Conservation (phyloP, 192 early-diverging fungal species). For the Linnemannia hyalina region DNA sequence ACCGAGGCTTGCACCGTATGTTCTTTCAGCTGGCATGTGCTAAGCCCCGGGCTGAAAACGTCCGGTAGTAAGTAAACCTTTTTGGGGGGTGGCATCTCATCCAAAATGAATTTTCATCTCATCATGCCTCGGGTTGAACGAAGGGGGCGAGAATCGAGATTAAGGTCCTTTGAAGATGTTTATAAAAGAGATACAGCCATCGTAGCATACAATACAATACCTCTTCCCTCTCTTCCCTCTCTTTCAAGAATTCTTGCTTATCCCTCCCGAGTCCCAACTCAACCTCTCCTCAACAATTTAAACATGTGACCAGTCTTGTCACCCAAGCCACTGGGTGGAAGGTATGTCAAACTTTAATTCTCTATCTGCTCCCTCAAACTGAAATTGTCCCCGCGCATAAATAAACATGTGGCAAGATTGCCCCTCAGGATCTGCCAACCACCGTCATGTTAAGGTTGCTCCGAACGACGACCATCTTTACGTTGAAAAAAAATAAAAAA, state of each 20-base stretch:
- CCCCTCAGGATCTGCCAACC: neutral
- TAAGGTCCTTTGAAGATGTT: neutral
- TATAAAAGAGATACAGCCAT: neutral
- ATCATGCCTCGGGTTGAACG: neutral
- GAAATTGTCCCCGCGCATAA: neutral
- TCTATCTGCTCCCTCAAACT: constrained; percentile 4
- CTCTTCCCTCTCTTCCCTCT: too few relatives aligned
- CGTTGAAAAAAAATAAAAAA: too few relatives aligned
- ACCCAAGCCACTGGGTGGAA: neutral
- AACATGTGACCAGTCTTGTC: neutral
- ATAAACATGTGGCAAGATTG: constrained; percentile 6
- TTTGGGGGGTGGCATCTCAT: neutral
- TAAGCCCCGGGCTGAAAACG: neutral
- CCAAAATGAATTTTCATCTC: neutral
- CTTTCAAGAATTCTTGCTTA: too few relatives aligned
- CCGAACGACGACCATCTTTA: neutral
- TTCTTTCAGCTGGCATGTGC: neutral
- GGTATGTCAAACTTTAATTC: neutral
- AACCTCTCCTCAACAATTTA: neutral
- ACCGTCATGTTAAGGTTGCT: neutral
- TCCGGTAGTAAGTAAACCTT: neutral
- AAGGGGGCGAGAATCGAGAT: neutral
- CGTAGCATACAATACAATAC: neutral
- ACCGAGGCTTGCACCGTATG: neutral
- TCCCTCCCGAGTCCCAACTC: too few relatives aligned